Conservation (phyloP, 164 flowering plant genomes). For the Macadamia tetraphylla region DNA sequence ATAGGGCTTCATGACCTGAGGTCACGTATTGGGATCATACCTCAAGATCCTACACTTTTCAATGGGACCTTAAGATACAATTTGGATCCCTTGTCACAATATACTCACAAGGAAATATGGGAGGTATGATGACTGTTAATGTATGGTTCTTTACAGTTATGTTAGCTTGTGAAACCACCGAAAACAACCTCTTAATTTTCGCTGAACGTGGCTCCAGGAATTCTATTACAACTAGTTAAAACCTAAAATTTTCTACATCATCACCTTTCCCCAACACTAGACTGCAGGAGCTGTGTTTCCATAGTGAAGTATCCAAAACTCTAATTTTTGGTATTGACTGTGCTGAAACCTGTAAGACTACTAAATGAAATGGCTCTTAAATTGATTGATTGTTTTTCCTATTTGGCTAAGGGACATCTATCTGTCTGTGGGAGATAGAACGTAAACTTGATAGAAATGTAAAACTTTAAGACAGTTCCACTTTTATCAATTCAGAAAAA, state of each 20-base stretch:
- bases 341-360: not conserved
- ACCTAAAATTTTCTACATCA: too few species aligned
- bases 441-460: too few species aligned
- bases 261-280: not conserved
- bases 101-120: constrained; percentile 60
- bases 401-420: not conserved
- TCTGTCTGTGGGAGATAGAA: too few species aligned
- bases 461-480: too few species aligned
- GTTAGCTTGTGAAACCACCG: too few species aligned
- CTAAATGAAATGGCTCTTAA: too few species aligned
- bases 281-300: not conserved
- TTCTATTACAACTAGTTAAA: too few species aligned
- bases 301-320: not conserved
- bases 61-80: constrained; percentile 58
- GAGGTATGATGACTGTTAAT: constrained; percentile 33
- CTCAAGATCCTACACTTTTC: constrained; percentile 83
- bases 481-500: too few species aligned
- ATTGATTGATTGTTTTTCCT: not conserved
- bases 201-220: too few species aligned
- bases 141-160: not conserved
- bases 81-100: constrained; percentile 50
- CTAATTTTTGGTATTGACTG: not conserved
- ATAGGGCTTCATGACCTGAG: constrained; percentile 79
- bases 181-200: too few species aligned
- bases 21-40: constrained; percentile 69